Evolutionary conservation across 2,329 filamentous ascomycete genomes (phyloP).

Genomic region (Torrubiella hemipterigena): DNA sequence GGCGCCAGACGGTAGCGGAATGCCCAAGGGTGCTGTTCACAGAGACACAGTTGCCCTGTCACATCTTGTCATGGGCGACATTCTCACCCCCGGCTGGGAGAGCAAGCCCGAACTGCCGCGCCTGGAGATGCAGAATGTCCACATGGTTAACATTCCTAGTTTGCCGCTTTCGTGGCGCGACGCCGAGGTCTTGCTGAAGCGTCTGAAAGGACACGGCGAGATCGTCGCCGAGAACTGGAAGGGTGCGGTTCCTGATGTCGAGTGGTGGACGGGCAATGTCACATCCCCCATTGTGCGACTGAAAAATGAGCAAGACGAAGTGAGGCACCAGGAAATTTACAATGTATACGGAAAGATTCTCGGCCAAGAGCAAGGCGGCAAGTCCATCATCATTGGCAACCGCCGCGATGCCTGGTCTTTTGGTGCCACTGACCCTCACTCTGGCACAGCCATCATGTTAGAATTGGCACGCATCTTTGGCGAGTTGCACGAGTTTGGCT

Average conservation of each 20-base stretch:
- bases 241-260: conserved; percentile 64
- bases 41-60: conserved; percentile 69
- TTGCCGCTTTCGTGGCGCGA: conserved; percentile 84
- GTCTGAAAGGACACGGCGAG: conserved; percentile 63
- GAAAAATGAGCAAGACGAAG: conserved; percentile 78
- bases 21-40: conserved; percentile 74
- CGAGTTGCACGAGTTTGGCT: conserved; percentile 62
- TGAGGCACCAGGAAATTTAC: conserved; percentile 73
- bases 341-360: conserved; percentile 78
- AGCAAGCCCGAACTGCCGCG: conserved; percentile 55
- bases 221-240: conserved; percentile 59
- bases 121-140: conserved; percentile 56
- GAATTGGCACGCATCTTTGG: conserved; percentile 82
- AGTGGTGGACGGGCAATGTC: conserved; percentile 77
- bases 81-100: conserved; percentile 81
- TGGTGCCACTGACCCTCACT: conserved; percentile 74
- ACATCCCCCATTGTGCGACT: conserved; percentile 69
- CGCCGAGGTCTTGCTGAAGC: conserved; percentile 66
- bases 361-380: conserved; percentile 72
- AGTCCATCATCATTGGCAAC: conserved; percentile 82
- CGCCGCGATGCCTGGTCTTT: conserved; percentile 90
- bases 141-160: conserved; percentile 73
- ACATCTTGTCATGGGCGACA: conserved; percentile 78
- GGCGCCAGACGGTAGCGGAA: conserved; percentile 66
- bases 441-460: conserved; percentile 81